Base-by-base conservation (phyloP, 1,139 yeast genomes). In the Diutina siamensis region DNA sequence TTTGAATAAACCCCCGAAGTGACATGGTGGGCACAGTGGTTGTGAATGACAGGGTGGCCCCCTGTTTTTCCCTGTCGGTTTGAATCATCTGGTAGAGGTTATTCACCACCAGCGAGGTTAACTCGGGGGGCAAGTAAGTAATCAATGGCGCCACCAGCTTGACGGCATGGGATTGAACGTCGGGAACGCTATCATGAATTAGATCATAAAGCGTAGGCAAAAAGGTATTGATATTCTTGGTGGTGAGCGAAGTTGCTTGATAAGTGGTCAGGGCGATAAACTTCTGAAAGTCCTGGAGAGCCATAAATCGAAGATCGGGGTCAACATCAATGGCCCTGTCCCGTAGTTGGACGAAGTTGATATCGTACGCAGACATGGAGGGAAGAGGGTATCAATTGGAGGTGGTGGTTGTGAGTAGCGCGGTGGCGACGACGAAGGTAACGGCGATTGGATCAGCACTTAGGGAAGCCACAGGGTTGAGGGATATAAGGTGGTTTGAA, bases 301-400 rank as follows among this genome's bases (percentile, higher is more conserved):
- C 94, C 96, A 87, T 87, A 62, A 80, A 86, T 57, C 95, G 71
- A 53, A 83, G 68, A 58, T 87, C 96, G 3, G 94, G 84, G 55
- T 87, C 96, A 21, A 82, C 81, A 53, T 79, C 84, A 46, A 67
- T 65, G 19, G 80, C 76, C 54, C 70, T 71, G 52, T 79, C 80
- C 48, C 57, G 62, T 46, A 71, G 56, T 17, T 58, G 44, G 35
- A 51, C 49, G 40, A 57, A 48, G 47, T 55, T 57, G 52, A 55
- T 15, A 8, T 38, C 32, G 21, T 15, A 25, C 8, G 22, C 25
- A 8, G 40, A 35, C 40, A 35, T 35, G 17, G 40, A 8, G 27
- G 4, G 15, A n/a, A 18, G 40, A 7, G 40, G n/a, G n/a, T n/a
- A n/a, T n/a, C n/a, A n/a, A n/a, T n/a, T 31, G 40, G 7, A 17